Base-by-base conservation (phyloP, 352 stramenopile genomes). In the Phytophthora megakarya region DNA sequence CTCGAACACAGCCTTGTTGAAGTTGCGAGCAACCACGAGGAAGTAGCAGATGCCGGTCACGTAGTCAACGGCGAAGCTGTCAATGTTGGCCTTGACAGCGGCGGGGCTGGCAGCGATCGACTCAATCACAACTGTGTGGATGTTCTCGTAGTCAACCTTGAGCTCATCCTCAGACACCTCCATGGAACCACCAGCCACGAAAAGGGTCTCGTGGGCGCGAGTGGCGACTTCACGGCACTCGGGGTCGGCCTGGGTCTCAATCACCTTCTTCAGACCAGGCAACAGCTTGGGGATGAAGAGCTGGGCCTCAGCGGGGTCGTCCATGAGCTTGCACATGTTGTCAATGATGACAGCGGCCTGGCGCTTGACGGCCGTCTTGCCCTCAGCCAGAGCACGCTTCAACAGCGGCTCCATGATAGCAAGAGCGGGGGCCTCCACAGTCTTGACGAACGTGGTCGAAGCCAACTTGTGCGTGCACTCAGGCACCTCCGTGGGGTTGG, bases 301-400 rank as follows among this genome's bases (percentile, higher is more conserved):
- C 80, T 97, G 95, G 10, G 96, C 97, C 74, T 99, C 95, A 68
- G 97, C 74, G 1, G 97, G 95, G 75, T 99, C 96, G 75, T 99
- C 97, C 65, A 99, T 98, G 38, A 99, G 86, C 89, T 99, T 99
- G 78, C 90, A 98, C 96, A 99, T 98, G 85, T 99, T 99, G 86
- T 99, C 95, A 76, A 99, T 99, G 67, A 99, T 99, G 63, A 99
- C 96, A 66, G 96, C 95, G 47, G 92, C 94, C 82, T 99, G 96
- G 89, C 97, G 94, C 82, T 99, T 98, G 28, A 98, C 97, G 15
- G 96, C 88, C 3, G 87, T 99, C 80, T 97, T 96, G 47, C 97
- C 96, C 70, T 99, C 96, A 54, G 96, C 92, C 46, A 99, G 75
- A 51, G 96, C 96, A 80, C 96, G 96, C 70, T 98, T 84, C 26